phyloP scores from a whole-genome alignment of 2,329 filamentous ascomycete species.

The Talaromyces verruculosus region DNA sequence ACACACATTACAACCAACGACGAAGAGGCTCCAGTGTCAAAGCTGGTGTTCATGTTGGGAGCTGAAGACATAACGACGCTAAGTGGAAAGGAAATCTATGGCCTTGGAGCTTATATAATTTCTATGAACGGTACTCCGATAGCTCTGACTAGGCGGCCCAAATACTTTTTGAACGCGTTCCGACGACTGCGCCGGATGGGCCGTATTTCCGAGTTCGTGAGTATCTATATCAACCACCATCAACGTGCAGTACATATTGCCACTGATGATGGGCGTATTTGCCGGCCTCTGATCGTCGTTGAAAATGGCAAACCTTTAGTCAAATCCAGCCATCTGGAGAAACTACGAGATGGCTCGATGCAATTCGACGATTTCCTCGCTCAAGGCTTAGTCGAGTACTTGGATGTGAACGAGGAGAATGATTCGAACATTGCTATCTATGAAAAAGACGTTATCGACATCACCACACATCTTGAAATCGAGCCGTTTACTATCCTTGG shows the following conservation, averaged over 20 bases:
- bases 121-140: conserved; percentile 95
- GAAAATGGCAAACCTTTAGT: conserved; percentile 83
- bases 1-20: conserved; percentile 98
- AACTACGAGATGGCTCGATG: conserved; percentile 78
- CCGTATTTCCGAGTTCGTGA: conserved; percentile 92
- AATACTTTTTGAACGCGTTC: conserved; percentile 81
- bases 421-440: conserved; percentile 90
- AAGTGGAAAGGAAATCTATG: conserved; percentile 83
- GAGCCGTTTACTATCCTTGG: conserved; percentile 96
- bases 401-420: conserved; percentile 98
- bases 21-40: conserved; percentile 84
- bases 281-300: conserved; percentile 91
- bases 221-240: conserved; percentile 92
- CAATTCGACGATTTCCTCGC: conserved; percentile 93
- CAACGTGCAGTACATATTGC: conserved; percentile 91
- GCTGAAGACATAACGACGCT: conserved; percentile 78
- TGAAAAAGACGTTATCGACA: conserved; percentile 76
- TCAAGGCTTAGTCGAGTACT: conserved; percentile 87
- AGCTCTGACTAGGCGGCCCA: conserved; percentile 80
- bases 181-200: conserved; percentile 84
- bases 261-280: conserved; percentile 95
- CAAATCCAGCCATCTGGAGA: conserved; percentile 72
- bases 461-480: conserved; percentile 93
- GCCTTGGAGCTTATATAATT: conserved; percentile 79
- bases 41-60: conserved; percentile 82